A percentile compares a stretch with the other conserved stretches of the same genome.
Evolutionary conservation across 805 yeast genomes (phyloP).

Genomic region (Hanseniaspora taiwanica): DNA sequence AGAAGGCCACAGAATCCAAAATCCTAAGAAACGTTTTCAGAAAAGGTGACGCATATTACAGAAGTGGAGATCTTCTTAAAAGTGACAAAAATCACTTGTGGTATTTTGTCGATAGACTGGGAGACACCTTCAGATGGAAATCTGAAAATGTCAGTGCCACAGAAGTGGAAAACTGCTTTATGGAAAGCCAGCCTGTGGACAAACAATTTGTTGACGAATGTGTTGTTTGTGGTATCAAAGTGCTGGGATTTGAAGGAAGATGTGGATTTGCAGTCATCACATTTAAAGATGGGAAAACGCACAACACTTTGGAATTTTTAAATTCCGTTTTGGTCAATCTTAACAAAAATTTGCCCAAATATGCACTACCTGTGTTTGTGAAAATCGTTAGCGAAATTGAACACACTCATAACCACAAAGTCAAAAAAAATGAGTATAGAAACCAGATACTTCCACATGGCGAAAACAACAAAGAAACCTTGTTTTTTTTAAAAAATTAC

Average conservation of each 20-base stretch:
- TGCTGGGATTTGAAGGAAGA: slow-evolving; percentile 85
- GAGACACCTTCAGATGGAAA: slow-evolving; percentile 95
- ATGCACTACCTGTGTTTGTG: slow-evolving; percentile 75
- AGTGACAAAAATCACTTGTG: slow-evolving; percentile 54
- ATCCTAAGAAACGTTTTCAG: slow-evolving; percentile 58
- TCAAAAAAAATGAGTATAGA: slow-evolving; percentile 55
- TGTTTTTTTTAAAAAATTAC: slow-evolving; percentile 57
- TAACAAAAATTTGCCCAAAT: slow-evolving; percentile 48
- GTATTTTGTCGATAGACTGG: slow-evolving; percentile 83
- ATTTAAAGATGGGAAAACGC: slow-evolving; percentile 23
- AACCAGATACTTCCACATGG: slow-evolving; percentile 63
- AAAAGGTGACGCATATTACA: slow-evolving; percentile 83
- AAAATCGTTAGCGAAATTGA: slow-evolving; percentile 51
- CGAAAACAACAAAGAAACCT: slow-evolving; percentile 38
- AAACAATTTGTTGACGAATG: slow-evolving; percentile 37
- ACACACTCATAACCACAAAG: slow-evolving; percentile 71
- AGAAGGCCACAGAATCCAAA: slow-evolving; percentile 66
- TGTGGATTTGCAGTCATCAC: slow-evolving; percentile 82
- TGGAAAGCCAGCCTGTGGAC: slow-evolving; percentile 18
- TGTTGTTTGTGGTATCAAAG: slow-evolving; percentile 77
- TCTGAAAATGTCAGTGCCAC: slow-evolving; percentile 89
- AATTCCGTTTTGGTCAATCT: slow-evolving; percentile 26
- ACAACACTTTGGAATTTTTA: slow-evolving; percentile 21
- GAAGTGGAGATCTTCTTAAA: slow-evolving; percentile 74
- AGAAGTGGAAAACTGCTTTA: slow-evolving; percentile 73